Base-by-base conservation (phyloP, 1,139 yeast genomes). In the Groenewaldozyma auringiensis region DNA sequence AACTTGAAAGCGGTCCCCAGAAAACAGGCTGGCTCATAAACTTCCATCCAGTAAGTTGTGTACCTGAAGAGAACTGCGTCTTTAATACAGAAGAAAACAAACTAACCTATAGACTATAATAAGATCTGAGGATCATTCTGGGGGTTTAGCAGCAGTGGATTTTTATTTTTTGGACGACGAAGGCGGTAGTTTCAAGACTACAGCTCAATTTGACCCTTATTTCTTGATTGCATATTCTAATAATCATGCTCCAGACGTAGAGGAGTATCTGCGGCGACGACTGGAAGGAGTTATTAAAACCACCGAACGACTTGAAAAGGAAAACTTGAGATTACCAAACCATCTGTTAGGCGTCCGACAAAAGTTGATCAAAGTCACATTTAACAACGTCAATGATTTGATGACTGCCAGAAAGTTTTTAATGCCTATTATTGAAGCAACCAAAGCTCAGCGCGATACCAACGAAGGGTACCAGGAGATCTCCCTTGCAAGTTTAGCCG, bases 101-200 rank as follows among this genome's bases (percentile, higher is more conserved):
- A 17, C 38, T 35, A 20, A 35, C 38, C 6, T 11, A 4, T 46
- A 62, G 60, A 75, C 86, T 2, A 75, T 81, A 1, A 65, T 81
- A 6, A 76, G 81, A 16, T 69, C 77, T 27, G 75, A 74, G 8
- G 80, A 76, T 22, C 70, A 72, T 42, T 60, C 75, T 16, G 70
- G 79, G 2, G 94, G 94, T 8, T 71, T 77, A 42, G 78, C 96
- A 0, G 98, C 92, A 3, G 96, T 92, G 2, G 97, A 92, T 59
- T 88, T 84, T 64, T 94, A 94, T 62, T 94, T 94, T 56, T 67
- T 94, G n/a, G 97, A 92, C 61, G 96, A 87, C 58, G 96, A 89
- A 65, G 99, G 99, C 39, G 98, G 97, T 2, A 79, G 86, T 34
- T 94, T 94, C 70, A 92, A 89, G 62, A 81, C 89, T 2, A 83